Evolutionary conservation across 441 rosid genomes (phyloP).

Genomic region (Pelargonium myrrhifolium): DNA sequence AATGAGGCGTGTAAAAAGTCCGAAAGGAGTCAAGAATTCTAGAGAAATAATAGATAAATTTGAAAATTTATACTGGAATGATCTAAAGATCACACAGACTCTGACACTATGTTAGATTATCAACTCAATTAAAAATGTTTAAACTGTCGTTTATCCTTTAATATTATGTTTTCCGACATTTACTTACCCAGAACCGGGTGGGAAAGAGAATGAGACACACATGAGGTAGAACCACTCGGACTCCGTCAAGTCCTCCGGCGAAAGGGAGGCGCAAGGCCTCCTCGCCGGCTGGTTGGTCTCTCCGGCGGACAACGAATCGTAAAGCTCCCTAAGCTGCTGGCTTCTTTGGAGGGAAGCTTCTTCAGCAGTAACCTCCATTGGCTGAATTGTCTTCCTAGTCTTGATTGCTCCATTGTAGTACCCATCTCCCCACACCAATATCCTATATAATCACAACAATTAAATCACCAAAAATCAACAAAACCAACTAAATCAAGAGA

Average conservation of each 20-base stretch:
- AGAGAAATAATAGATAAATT: too few relatives aligned
- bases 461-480: background rate
- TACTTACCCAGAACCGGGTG: constrained; percentile 70
- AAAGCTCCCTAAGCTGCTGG: constrained; percentile 89
- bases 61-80: too few relatives aligned
- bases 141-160: too few relatives aligned
- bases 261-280: constrained; percentile 73
- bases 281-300: constrained; percentile 56
- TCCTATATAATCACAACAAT: constrained; percentile 28
- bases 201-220: constrained; percentile 89
- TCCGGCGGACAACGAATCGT: constrained; percentile 67
- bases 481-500: too few relatives aligned
- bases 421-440: constrained; percentile 79
- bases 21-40: too few relatives aligned
- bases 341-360: constrained; percentile 84
- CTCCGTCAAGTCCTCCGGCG: constrained; percentile 95
- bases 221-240: constrained; percentile 95
- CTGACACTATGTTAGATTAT: too few relatives aligned
- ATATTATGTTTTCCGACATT: too few relatives aligned
- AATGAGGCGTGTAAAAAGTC: too few relatives aligned
- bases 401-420: constrained; percentile 94
- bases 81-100: too few relatives aligned
- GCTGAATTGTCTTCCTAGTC: constrained; percentile 90
- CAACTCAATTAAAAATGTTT: too few relatives aligned
- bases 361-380: constrained; percentile 77